Percentiles rank a stretch among this genome's conserved stretches.
phyloP scores from a whole-genome alignment of 495 filamentous ascomycete genomes.

The Penicillium tannophilum region DNA sequence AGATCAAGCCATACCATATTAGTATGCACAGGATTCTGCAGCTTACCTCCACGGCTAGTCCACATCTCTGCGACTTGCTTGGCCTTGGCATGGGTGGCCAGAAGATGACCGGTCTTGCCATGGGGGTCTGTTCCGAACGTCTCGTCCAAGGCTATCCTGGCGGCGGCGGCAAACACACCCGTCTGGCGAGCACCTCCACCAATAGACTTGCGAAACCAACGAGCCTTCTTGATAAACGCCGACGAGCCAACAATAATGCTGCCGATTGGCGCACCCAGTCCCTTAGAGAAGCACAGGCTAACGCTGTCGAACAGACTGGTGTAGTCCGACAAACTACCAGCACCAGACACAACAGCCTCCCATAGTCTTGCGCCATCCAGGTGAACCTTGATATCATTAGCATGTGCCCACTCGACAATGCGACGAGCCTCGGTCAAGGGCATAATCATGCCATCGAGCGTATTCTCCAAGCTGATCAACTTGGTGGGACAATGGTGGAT shows the following conservation, averaged over 20 bases:
- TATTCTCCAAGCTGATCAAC: conserved; percentile 38
- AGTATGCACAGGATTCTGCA: conserved; percentile 61
- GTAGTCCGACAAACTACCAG: conserved; percentile 66
- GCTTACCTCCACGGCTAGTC: conserved; percentile 55
- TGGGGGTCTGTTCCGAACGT: conserved; percentile 63
- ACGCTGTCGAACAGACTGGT: conserved; percentile 75
- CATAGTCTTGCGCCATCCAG: conserved; percentile 39
- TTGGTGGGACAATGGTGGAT: conserved; percentile 37
- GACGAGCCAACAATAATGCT: conserved; percentile 71
- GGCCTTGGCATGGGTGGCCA: conserved; percentile 62
- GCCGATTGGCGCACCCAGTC: conserved; percentile 85
- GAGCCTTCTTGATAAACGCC: conserved; percentile 67
- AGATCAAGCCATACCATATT: conserved; percentile 96
- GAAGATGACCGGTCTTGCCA: conserved; percentile 65
- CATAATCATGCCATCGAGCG: conserved; percentile 33
- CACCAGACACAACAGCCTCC: conserved; percentile 35
- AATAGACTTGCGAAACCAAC: conserved; percentile 81
- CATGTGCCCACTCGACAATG: conserved; percentile 34
- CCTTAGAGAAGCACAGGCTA: conserved; percentile 84
- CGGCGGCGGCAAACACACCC: conserved; percentile 50
- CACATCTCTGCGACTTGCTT: conserved; percentile 65
- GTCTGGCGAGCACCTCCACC: conserved; percentile 82
- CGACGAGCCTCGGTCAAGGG: conserved; percentile 32
- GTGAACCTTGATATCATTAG: conserved; percentile 35
- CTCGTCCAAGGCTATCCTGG: conserved; percentile 51